Conservation (phyloP, 2,329 filamentous ascomycete species). For the Ophiostoma tasmaniense region DNA sequence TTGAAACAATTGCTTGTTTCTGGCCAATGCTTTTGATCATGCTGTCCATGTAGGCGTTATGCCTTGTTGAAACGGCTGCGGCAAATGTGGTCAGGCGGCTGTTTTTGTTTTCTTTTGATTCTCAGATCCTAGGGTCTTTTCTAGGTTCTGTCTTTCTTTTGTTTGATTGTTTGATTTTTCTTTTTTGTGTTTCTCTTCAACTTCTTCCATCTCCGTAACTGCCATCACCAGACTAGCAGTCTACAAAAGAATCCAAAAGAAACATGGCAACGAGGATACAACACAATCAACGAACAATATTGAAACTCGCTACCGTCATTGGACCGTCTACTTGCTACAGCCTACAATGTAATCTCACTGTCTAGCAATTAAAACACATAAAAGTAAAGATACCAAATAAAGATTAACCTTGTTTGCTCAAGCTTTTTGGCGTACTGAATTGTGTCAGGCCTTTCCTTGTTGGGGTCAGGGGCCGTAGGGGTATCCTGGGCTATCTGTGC, state of each 20-base stretch:
- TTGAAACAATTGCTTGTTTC: constrained; percentile 5
- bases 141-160: too few relatives aligned
- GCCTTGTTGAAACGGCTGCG: neutral
- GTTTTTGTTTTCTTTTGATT: too few relatives aligned
- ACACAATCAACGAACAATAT: neutral
- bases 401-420: constrained; percentile 7
- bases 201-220: too few relatives aligned
- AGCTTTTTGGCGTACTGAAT: neutral
- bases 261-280: neutral
- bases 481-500: neutral
- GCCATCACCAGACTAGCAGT: too few relatives aligned
- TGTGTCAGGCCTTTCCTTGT: constrained; percentile 4
- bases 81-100: neutral
- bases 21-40: neutral
- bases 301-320: neutral
- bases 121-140: too few relatives aligned
- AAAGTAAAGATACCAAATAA: neutral
- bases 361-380: too few relatives aligned
- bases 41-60: neutral
- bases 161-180: too few relatives aligned
- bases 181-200: too few relatives aligned
- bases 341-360: too few relatives aligned
- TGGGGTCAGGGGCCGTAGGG: constrained; percentile 1
- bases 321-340: neutral
- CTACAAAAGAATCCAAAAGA: too few relatives aligned